phyloP scores from a whole-genome alignment of 2,329 filamentous ascomycete genomes.

The Cercospora sp. region DNA sequence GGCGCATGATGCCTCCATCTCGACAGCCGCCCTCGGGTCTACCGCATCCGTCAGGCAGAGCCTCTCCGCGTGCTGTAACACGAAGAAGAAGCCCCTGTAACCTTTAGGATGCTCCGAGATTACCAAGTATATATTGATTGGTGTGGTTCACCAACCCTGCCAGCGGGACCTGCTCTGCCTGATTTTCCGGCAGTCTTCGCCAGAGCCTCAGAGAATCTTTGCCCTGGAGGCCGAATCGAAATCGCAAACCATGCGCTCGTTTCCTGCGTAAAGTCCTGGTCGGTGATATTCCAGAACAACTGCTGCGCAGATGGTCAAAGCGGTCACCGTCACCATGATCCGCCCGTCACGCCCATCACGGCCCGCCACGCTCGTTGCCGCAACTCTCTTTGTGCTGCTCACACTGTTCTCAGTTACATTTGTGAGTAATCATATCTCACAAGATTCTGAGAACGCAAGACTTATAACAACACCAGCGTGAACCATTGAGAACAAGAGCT shows the following conservation, averaged over 20 bases:
- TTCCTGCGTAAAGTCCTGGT: not conserved
- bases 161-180: not conserved
- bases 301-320: slow-evolving; percentile 8
- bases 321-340: slow-evolving; percentile 3
- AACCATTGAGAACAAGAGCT: not conserved
- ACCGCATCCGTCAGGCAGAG: not conserved
- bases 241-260: not conserved
- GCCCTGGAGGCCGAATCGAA: not conserved
- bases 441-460: not conserved
- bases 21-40: not conserved
- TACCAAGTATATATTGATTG: not conserved
- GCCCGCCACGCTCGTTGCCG: not conserved
- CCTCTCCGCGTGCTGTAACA: not conserved
- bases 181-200: not conserved
- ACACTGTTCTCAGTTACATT: slow-evolving; percentile 1
- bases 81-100: not conserved
- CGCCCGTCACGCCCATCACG: slow-evolving; percentile 9
- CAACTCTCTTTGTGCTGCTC: not conserved
- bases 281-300: not conserved
- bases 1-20: not conserved
- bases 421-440: not conserved
- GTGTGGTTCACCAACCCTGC: not conserved
- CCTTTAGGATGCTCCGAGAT: not conserved
- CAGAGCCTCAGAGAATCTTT: not conserved
- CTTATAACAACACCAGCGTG: not conserved